Percentiles rank a stretch among this genome's conserved stretches.
These are phyloP conservation scores for Spizellomyces punctatus DNA, from an alignment of 192 early-diverging fungal species.

Conservation along the genomic window DNA sequence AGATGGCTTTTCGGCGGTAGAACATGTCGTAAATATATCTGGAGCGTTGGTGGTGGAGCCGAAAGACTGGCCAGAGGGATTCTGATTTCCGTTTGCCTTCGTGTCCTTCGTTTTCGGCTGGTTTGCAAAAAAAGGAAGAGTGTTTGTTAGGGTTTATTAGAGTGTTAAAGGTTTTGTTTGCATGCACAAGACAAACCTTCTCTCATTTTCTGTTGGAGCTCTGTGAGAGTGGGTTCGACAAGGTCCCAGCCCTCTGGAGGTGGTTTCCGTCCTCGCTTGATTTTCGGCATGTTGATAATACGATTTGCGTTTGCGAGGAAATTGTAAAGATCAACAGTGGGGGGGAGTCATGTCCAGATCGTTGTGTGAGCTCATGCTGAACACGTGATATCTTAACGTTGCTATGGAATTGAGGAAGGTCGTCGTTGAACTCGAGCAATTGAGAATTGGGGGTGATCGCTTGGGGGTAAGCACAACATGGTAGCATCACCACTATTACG, in stretches of 20 bases:
- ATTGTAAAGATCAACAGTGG: no score
- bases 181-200: slow-evolving; percentile 64
- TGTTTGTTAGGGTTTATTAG: no score
- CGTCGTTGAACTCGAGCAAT: no score
- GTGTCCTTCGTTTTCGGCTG: slow-evolving; percentile 93
- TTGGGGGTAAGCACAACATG: no score
- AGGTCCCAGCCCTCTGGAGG: slow-evolving; percentile 95
- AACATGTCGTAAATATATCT: slow-evolving; percentile 96
- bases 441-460: no score
- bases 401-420: no score
- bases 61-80: slow-evolving; percentile 91
- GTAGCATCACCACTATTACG: no score
- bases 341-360: no score
- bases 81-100: slow-evolving; percentile 94
- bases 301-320: no score
- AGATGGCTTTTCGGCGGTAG: slow-evolving; percentile 94
- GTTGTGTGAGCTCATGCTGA: no score
- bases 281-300: slow-evolving; percentile 50
- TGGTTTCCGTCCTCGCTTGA: slow-evolving; percentile 70
- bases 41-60: slow-evolving; percentile 96
- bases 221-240: slow-evolving; percentile 88
- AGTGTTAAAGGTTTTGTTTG: neutral
- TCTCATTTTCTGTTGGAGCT: slow-evolving; percentile 92
- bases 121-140: neutral
- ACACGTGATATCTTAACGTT: no score